Conservation (phyloP, 306 rosid species). For the Adenanthera pavonina region DNA sequence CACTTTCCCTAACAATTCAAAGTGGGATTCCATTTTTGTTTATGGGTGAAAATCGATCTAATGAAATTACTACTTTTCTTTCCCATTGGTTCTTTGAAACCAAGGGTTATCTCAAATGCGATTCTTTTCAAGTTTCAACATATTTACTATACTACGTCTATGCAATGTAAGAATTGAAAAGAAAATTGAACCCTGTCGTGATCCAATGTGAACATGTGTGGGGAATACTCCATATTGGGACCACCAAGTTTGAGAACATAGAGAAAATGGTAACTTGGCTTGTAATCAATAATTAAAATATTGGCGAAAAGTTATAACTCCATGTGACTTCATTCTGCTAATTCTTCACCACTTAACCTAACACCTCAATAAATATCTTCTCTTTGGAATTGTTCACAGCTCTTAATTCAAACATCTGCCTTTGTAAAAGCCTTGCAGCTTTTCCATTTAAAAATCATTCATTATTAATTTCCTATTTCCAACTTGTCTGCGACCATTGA, state of each 20-base stretch:
- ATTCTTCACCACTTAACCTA: constrained; percentile 11
- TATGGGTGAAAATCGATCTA: background rate
- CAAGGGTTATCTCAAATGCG: background rate
- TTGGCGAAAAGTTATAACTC: constrained; percentile 53
- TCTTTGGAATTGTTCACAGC: background rate
- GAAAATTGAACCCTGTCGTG: background rate
- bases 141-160: too few relatives aligned
- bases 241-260: constrained; percentile 38
- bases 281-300: constrained; percentile 45
- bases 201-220: constrained; percentile 29
- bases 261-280: background rate
- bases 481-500: background rate
- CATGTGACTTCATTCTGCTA: constrained; percentile 19
- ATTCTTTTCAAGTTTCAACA: background rate
- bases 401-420: constrained; percentile 6
- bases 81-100: background rate
- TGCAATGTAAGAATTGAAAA: background rate
- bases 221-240: constrained; percentile 30
- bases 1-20: constrained; percentile 40
- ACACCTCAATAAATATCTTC: background rate
- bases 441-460: background rate
- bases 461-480: background rate
- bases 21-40: constrained; percentile 39
- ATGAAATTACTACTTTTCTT: background rate
- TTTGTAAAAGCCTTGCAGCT: background rate